Percentiles rank a stretch among this genome's conserved stretches.
These are phyloP conservation scores for Salvia hispanica DNA, from an alignment of 257 asterid genomes.

Conservation along the genomic window DNA sequence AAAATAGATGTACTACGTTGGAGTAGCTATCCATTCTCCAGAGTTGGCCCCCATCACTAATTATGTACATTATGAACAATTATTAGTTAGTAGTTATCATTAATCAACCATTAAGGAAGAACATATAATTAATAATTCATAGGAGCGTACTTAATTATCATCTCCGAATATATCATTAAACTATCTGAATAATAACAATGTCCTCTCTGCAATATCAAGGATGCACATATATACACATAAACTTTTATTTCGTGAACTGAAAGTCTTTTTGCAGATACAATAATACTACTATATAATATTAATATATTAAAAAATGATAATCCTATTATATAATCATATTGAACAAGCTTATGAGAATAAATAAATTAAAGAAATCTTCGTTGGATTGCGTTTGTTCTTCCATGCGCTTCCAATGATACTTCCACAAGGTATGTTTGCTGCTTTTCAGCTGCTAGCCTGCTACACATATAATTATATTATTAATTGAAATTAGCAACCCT, in stretches of 20 bases:
- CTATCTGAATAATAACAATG: neutral
- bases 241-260: no score
- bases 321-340: no score
- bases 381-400: slow-evolving; percentile 53
- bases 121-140: neutral
- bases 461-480: no score
- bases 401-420: slow-evolving; percentile 41
- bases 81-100: neutral
- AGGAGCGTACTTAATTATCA: slow-evolving; percentile 20
- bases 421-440: slow-evolving; percentile 23
- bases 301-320: neutral
- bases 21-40: no score
- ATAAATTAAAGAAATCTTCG: slow-evolving; percentile 39
- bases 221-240: slow-evolving; percentile 21
- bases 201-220: slow-evolving; percentile 17
- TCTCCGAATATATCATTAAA: slow-evolving; percentile 8
- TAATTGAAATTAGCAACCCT: no score
- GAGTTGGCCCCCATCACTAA: no score
- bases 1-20: no score
- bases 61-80: no score
- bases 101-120: neutral
- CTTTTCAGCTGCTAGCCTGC: no score
- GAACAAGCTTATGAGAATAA: slow-evolving; percentile 20
- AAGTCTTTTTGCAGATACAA: neutral
- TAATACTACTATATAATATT: neutral